These are phyloP conservation scores for Amanita muscaria DNA, from an alignment of 768 basidiomycete species.

Conservation along the genomic window DNA sequence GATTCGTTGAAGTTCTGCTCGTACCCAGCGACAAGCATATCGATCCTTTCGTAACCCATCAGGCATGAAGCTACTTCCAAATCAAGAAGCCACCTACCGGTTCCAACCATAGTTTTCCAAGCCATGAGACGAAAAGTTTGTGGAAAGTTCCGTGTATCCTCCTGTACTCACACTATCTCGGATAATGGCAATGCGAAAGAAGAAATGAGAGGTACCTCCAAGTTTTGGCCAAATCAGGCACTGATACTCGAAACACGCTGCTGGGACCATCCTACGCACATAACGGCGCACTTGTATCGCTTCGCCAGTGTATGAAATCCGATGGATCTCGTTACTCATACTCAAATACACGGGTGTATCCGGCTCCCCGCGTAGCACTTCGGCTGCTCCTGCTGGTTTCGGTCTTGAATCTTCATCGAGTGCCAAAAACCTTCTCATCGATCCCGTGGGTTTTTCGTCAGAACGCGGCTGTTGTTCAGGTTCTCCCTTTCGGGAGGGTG, in stretches of 20 bases:
- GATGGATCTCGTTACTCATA: constrained; percentile 93
- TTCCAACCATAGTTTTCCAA: constrained; percentile 85
- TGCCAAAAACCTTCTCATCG: constrained; percentile 42
- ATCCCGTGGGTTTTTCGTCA: constrained; percentile 31
- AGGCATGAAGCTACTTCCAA: not conserved
- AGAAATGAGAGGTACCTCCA: constrained; percentile 33
- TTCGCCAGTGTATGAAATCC: constrained; percentile 86
- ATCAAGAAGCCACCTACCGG: constrained; percentile 34
- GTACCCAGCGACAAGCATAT: constrained; percentile 80
- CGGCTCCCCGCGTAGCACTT: constrained; percentile 47
- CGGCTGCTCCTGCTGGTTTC: constrained; percentile 55
- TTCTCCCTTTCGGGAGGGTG: constrained; percentile 21
- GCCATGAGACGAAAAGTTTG: constrained; percentile 70
- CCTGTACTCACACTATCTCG: constrained; percentile 19
- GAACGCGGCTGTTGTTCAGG: constrained; percentile 20
- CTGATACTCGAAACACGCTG: constrained; percentile 64
- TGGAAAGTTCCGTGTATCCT: constrained; percentile 74
- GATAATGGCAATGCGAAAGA: not conserved
- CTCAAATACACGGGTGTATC: constrained; percentile 86
- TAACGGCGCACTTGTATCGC: constrained; percentile 83
- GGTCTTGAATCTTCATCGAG: constrained; percentile 42
- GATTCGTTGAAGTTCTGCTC: constrained; percentile 75
- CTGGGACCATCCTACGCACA: constrained; percentile 61
- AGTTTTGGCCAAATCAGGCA: constrained; percentile 93
- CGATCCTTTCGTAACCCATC: constrained; percentile 40